Percentiles rank a stretch among this genome's conserved stretches.
These are phyloP conservation scores for Penicillium longicatenatum DNA, from an alignment of 495 filamentous ascomycete genomes.

Conservation along the genomic window DNA sequence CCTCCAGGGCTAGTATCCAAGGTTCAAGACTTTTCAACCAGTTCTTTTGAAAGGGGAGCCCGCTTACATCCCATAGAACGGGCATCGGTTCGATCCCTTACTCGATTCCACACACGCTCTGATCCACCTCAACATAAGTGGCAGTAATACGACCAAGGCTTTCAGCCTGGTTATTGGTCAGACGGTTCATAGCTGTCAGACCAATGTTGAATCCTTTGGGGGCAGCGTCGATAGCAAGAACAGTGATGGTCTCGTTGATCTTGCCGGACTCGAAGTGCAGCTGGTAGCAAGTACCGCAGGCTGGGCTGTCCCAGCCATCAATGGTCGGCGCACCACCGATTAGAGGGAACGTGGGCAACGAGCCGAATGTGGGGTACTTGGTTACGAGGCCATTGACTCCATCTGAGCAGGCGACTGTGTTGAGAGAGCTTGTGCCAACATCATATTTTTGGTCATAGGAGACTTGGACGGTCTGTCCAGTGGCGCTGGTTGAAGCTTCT, in stretches of 20 bases:
- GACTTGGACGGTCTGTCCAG: slow-evolving; percentile 27
- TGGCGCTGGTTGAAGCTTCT: neutral
- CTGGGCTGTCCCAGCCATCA: slow-evolving; percentile 55
- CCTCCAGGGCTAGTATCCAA: neutral
- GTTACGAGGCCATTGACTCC: slow-evolving; percentile 61
- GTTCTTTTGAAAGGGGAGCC: neutral
- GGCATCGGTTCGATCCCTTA: neutral
- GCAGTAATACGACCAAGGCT: slow-evolving; percentile 59
- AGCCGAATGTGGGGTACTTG: slow-evolving; percentile 65
- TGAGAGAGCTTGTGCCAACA: slow-evolving; percentile 49
- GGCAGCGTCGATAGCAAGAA: slow-evolving; percentile 68
- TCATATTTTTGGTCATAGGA: slow-evolving; percentile 44
- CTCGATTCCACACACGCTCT: slow-evolving; percentile 42
- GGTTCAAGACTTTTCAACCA: no score
- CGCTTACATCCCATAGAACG: neutral
- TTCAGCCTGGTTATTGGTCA: slow-evolving; percentile 60
- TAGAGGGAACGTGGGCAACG: slow-evolving; percentile 55
- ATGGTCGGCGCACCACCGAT: slow-evolving; percentile 67
- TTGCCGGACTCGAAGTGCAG: slow-evolving; percentile 51
- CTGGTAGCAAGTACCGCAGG: slow-evolving; percentile 72
- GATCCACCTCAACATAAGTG: slow-evolving; percentile 43
- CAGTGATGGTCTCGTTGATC: slow-evolving; percentile 57
- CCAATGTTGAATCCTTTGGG: slow-evolving; percentile 64
- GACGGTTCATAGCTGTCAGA: slow-evolving; percentile 61
- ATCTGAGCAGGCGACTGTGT: slow-evolving; percentile 59